phyloP scores from a whole-genome alignment of 495 filamentous ascomycete species.

The Aspergillus funiculosus region DNA sequence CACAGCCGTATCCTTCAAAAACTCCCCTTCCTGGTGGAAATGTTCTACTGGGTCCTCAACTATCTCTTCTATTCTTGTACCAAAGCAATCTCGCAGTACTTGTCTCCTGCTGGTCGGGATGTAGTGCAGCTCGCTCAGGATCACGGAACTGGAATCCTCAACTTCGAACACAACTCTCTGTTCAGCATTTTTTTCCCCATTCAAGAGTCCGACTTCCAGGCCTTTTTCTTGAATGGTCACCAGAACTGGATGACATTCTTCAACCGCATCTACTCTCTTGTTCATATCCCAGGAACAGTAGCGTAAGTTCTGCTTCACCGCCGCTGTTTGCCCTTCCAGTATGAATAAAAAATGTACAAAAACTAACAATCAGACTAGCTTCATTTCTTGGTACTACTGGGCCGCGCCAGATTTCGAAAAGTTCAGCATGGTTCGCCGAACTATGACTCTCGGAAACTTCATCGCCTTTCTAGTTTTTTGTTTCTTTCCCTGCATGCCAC shows the following conservation, averaged over 20 bases:
- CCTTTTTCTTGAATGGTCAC: constrained; percentile 55
- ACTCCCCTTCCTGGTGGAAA: constrained; percentile 55
- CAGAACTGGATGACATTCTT: constrained; percentile 50
- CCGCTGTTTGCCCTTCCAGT: too few species aligned
- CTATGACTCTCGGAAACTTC: constrained; percentile 60
- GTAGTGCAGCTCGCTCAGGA: constrained; percentile 63
- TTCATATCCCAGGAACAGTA: constrained; percentile 63
- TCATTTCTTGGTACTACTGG: constrained; percentile 63
- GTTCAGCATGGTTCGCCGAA: constrained; percentile 54
- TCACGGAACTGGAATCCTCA: constrained; percentile 57
- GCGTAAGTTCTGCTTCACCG: constrained; percentile 45
- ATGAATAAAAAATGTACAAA: too few species aligned
- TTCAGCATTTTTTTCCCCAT: constrained; percentile 52
- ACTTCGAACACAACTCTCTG: constrained; percentile 52
- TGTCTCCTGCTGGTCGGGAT: constrained; percentile 35
- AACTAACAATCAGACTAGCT: constrained; percentile 29
- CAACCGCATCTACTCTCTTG: constrained; percentile 58
- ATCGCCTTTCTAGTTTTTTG: constrained; percentile 57
- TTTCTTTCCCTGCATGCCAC: constrained; percentile 61
- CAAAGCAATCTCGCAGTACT: constrained; percentile 49
- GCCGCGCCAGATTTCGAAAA: constrained; percentile 48
- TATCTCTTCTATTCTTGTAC: constrained; percentile 60
- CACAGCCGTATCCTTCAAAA: constrained; percentile 51
- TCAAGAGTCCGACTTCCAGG: constrained; percentile 50
- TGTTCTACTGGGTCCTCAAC: constrained; percentile 65